Base-by-base conservation (phyloP, 495 filamentous ascomycete genomes). In the Trichoderma erinaceum region DNA sequence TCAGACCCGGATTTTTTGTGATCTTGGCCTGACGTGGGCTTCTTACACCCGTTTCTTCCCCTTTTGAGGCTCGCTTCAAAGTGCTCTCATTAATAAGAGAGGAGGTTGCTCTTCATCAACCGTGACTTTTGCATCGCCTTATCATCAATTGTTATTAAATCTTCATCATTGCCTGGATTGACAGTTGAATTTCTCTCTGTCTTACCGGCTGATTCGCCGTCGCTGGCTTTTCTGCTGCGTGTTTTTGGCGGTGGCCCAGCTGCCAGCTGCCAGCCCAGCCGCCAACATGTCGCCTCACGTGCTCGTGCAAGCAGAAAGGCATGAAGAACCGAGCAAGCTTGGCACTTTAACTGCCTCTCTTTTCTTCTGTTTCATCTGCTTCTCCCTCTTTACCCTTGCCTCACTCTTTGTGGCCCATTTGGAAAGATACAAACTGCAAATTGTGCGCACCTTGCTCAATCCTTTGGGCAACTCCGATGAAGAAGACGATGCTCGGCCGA, bases 181-280 rank as follows among this genome's bases (percentile, higher is more conserved):
- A 18, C 48, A 52, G 48, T 23, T 52, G 48, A n/a, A 7, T 58
- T 5, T 21, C 50, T 10, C n/a, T 25, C n/a, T 58, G 15, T 48
- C n/a, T n/a, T n/a, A 6, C 44, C 13, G 44, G n/a, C 44, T 5
- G 44, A 48, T 5, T 38, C 35, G 5, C 48, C 25, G 48, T 7
- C 21, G 48, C n/a, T 7, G 10, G 48, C 21, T 52, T 52, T 18
- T 18, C 48, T 52, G 15, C n/a, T 52, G 48, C 48, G 35, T 38
- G 35, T 38, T 38, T 29, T 38, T 38, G 35, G 35, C 35, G 35
- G 35, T 38, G 4, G 35, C 35, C 35, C 48, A 25, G 48, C n/a
- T 61, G 56, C 56, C 56, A 61, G 56, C 56, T 61, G 56, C 56
- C 56, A 61, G 56, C 56, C 25, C 56, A 61, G 56, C 56, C 25